phyloP scores from a whole-genome alignment of 768 basidiomycete species.

The Podaxis carcinomalis region DNA sequence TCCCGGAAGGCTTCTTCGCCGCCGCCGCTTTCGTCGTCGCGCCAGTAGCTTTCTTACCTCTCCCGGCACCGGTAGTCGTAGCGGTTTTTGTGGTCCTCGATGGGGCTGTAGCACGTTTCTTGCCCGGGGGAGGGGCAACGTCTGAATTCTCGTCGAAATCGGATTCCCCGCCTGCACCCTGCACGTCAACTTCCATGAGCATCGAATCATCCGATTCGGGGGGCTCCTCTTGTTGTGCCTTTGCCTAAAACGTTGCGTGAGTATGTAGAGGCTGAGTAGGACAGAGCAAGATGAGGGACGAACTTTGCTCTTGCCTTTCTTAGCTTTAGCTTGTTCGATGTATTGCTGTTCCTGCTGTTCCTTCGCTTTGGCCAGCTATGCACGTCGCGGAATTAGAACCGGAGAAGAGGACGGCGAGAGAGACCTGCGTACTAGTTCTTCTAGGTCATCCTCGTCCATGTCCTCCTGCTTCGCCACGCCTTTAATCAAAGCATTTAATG shows the following conservation, averaged over 20 bases:
- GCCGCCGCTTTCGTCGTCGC: slow-evolving; percentile 31
- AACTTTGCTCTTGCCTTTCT: slow-evolving; percentile 43
- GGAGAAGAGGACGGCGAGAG: neutral
- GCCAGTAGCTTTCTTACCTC: slow-evolving; percentile 20
- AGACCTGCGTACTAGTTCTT: slow-evolving; percentile 54
- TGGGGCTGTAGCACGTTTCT: slow-evolving; percentile 34
- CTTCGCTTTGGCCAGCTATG: slow-evolving; percentile 65
- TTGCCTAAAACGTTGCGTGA: slow-evolving; percentile 32
- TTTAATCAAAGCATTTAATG: slow-evolving; percentile 60
- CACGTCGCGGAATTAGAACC: neutral
- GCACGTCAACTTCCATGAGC: slow-evolving; percentile 66
- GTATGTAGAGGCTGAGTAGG: neutral
- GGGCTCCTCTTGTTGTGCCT: slow-evolving; percentile 43
- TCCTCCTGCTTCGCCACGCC: slow-evolving; percentile 64
- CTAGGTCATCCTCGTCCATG: slow-evolving; percentile 68
- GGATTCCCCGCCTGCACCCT: slow-evolving; percentile 37
- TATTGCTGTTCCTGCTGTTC: slow-evolving; percentile 66
- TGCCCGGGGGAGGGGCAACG: slow-evolving; percentile 34
- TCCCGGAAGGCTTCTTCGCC: slow-evolving; percentile 37
- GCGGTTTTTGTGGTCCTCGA: slow-evolving; percentile 23
- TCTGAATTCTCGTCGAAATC: slow-evolving; percentile 54
- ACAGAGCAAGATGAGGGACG: neutral
- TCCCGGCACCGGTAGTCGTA: slow-evolving; percentile 32
- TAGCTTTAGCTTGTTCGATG: slow-evolving; percentile 37
- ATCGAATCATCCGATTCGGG: slow-evolving; percentile 72